Base-by-base conservation (phyloP, 495 filamentous ascomycete genomes). In the Sporormia fimetaria region DNA sequence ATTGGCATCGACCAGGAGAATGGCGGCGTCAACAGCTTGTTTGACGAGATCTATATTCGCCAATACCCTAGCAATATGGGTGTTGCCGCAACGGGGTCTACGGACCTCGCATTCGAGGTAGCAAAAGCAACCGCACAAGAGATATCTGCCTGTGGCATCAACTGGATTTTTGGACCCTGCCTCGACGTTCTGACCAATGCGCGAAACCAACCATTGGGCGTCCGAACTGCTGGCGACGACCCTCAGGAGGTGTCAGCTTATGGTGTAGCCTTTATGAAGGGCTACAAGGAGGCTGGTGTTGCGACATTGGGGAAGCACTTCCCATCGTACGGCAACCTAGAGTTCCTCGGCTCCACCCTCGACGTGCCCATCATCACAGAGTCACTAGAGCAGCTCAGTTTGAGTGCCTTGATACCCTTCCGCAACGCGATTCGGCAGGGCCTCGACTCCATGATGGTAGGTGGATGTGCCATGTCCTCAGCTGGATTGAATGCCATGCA, bases 51-150 rank as follows among this genome's bases (percentile, higher is more conserved):
- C 44, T 87, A 82, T 59, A 83, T 94, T 49, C 80, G 83, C 42
- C 86, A 94, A 56, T 94, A 87, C 48, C 86, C 86, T 12, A 87
- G 81, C 49, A 78, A 83, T 33, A 94, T 94, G 86, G 86, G 85
- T 22, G 71, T 92, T 45, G 82, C 85, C 12, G 86, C 86, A 1
- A 85, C 84, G 7, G 82, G 83, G 3, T 87, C 78, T 6, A 77
- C 74, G 17, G 67, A 82, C 9, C 61, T 93, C 27, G 80, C 85
- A 15, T 86, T 80, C 57, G 76, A 81, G 41, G 73, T 94, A 34
- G 84, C 83, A 39, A 79, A 82, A 60, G 86, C 86, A 9, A 94
- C 86, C 0, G 86, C 82, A 7, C 78, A 84, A 52, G 86, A 93
- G 58, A 70, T 93, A 21, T 76, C 77, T 20, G 81, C 86, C 16